Evolutionary conservation across 2,329 filamentous ascomycete genomes (phyloP), one percentile per base, ranked within the genome.

Genomic region (Colletotrichum tropicale): DNA sequence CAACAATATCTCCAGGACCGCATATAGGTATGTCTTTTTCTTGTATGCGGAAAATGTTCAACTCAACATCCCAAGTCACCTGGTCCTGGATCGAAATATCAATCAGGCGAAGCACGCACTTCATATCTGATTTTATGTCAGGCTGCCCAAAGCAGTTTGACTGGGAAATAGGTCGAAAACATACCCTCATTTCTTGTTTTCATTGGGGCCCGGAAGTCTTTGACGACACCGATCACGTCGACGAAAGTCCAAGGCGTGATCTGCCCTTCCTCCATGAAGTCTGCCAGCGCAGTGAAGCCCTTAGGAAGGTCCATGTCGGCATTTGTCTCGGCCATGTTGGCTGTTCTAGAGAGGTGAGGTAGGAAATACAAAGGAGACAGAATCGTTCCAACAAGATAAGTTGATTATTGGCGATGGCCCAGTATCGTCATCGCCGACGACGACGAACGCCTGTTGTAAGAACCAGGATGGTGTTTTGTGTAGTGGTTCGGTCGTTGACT

Each of bases 171-270:
- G n/a, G 21, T 26, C 21, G 34, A 32, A 32, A 36, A 38, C 34
- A 16, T 48, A 76, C 94, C 93, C 28, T 82, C 80, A 26, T 90
- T 88, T 70, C 76, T 85, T 2, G 92, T 92, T 13, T 81, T 71
- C 1, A 86, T 87, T 1, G 91, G 90, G 1, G 87, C 83, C 72
- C 91, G 88, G 65, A 88, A 89, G 79, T 96, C 94, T 67, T 91
- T 90, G 5, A 96, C 90, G 6, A 96, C 84, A 2, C 95, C 96
- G 66, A 95, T 89, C 55, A 97, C 85, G 83, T 87, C 93, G 77
- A 93, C 86, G 8, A 85, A 74, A 3, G 56, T 78, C 32, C 81
- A 77, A 30, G 78, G 18, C 10, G 78, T 62, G 61, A 83, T 71
- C 28, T 82, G 81, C 24, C 24, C 55, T 28, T 83, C 83, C 66